These are phyloP conservation scores for Penicillium janthinellum DNA, from an alignment of 2,329 filamentous ascomycete species.

Conservation along the genomic window DNA sequence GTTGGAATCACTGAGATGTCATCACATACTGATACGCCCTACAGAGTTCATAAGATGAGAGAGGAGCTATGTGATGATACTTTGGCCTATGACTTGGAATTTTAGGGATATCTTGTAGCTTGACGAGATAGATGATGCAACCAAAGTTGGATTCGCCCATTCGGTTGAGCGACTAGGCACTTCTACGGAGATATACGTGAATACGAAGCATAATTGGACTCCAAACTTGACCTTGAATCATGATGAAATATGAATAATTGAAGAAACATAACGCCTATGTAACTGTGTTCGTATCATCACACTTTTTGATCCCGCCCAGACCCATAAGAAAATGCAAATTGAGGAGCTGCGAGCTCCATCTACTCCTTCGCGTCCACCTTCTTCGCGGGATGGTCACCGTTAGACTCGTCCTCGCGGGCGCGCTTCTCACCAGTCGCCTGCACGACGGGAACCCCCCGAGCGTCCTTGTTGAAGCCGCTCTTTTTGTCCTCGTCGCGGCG, in stretches of 20 bases:
- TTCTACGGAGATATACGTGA: neutral
- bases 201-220: neutral
- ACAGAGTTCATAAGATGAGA: constrained; percentile 43
- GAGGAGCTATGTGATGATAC: constrained; percentile 47
- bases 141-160: neutral
- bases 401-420: constrained; percentile 45
- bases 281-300: constrained; percentile 26
- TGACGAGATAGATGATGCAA: neutral
- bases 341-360: constrained; percentile 7
- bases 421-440: constrained; percentile 52
- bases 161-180: neutral
- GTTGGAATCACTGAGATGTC: neutral
- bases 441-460: constrained; percentile 49
- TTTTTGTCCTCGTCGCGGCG: constrained; percentile 48
- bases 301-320: constrained; percentile 26
- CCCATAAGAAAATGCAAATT: constrained; percentile 18
- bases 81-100: constrained; percentile 47
- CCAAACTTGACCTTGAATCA: neutral
- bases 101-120: constrained; percentile 17
- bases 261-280: constrained; percentile 21
- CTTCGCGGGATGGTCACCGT: constrained; percentile 47
- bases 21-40: neutral
- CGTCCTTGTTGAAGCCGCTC: constrained; percentile 47
- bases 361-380: constrained; percentile 52
- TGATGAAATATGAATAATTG: constrained; percentile 1